Conservation (phyloP, 1,284 basidiomycete species). For the Anthracocystis setariae region DNA sequence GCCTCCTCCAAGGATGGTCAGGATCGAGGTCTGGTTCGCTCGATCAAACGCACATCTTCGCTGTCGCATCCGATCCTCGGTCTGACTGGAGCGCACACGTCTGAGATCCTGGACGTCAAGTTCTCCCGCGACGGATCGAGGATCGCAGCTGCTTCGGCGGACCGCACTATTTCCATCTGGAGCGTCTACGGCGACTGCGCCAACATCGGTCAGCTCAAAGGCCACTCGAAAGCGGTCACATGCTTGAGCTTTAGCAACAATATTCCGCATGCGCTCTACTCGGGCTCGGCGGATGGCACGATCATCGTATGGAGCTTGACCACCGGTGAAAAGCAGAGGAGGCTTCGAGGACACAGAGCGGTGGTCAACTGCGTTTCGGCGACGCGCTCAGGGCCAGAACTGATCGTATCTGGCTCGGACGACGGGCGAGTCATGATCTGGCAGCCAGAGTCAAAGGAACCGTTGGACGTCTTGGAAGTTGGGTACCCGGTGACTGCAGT, state of each 20-base stretch:
- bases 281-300: slow-evolving; percentile 65
- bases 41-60: slow-evolving; percentile 56
- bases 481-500: slow-evolving; percentile 67
- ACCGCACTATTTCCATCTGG: slow-evolving; percentile 65
- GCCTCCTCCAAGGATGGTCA: slow-evolving; percentile 51
- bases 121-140: slow-evolving; percentile 60
- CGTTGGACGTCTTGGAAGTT: slow-evolving; percentile 58
- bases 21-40: slow-evolving; percentile 54
- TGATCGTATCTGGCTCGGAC: slow-evolving; percentile 61
- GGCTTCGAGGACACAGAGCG: slow-evolving; percentile 61
- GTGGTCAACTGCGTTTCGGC: slow-evolving; percentile 64
- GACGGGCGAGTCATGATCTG: slow-evolving; percentile 66
- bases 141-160: slow-evolving; percentile 60
- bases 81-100: slow-evolving; percentile 58
- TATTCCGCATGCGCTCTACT: slow-evolving; percentile 49
- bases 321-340: slow-evolving; percentile 58
- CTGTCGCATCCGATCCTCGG: slow-evolving; percentile 58
- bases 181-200: slow-evolving; percentile 60
- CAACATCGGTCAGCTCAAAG: slow-evolving; percentile 63
- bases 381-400: slow-evolving; percentile 48
- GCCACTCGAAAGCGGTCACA: slow-evolving; percentile 63
- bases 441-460: slow-evolving; percentile 55
- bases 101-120: slow-evolving; percentile 61
- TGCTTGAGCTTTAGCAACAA: slow-evolving; percentile 54
- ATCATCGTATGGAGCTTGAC: slow-evolving; percentile 60